Evolutionary conservation across 2,329 filamentous ascomycete species (phyloP), one percentile per base, ranked within the genome.

Genomic region (Emergomyces orientalis): DNA sequence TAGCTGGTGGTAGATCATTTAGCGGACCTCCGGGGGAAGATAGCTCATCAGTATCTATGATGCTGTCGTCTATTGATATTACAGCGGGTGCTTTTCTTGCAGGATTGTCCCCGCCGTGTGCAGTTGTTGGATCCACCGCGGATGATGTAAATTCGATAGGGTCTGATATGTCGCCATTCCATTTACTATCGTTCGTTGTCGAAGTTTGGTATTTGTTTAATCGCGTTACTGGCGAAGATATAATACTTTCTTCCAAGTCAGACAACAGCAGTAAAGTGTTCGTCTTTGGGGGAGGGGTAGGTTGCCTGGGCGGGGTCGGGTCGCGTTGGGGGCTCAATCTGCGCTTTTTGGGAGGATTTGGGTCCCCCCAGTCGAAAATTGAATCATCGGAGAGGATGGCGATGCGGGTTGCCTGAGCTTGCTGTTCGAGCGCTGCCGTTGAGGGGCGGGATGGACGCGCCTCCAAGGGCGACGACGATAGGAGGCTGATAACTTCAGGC

Each of bases 91-190:
- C 63, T 32, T 64, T 69, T 39, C 60, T 68, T 25, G 65, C 55
- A 17, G 7, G 52, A 17, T n/a, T 61, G 59, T 13, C 60, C 30
- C 17, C 55, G 19, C 2, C 49, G 55, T 59, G 59, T 39, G 59
- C 62, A 7, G 56, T 61, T 19, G 62, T 58, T 39, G 66, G 69
- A 57, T 74, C 70, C 3, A 70, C 72, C 0, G 72, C 72, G 22
- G 77, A 76, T 5, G 77, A 80, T 0, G 76, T 78, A 61, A 77
- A 77, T 3, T 73, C 67, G 64, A 79, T 78, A 1, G 77, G 74
- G 66, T 79, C 78, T 1, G 72, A 75, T 3, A 73, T 70, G 37
- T 71, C 63, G 8, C 69, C 65, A 34, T 69, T 63, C 65, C 67
- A 66, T 17, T 7, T 64, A 39, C 22, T 45, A 22, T 43, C 60